Conservation (phyloP, 768 basidiomycete species). For the Tubosaeta sp. region DNA sequence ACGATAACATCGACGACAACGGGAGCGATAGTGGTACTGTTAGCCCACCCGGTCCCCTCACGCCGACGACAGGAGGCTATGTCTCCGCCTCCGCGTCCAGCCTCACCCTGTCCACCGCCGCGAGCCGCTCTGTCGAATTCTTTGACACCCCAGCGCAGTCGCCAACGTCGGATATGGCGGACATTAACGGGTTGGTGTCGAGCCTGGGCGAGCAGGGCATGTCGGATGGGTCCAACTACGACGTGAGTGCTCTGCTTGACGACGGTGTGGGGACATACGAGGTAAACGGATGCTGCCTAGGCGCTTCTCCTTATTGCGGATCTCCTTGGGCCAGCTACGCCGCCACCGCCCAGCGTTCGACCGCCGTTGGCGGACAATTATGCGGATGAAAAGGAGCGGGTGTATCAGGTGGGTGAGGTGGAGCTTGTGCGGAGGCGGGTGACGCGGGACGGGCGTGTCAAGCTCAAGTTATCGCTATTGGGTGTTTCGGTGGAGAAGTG, state of each 20-base stretch:
- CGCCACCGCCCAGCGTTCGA: conserved; percentile 7
- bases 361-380: conserved; percentile 6
- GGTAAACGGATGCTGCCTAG: conserved; percentile 34
- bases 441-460: conserved; percentile 61
- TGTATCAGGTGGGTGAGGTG: conserved; percentile 40
- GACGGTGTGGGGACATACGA: conserved; percentile 18
- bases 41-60: conserved; percentile 30
- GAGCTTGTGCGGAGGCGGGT: conserved; percentile 56
- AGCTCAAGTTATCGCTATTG: conserved; percentile 63
- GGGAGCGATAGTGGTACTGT: conserved; percentile 30
- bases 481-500: conserved; percentile 66
- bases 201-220: conserved; percentile 44
- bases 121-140: conserved; percentile 24
- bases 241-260: conserved; percentile 46
- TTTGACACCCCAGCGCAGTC: conserved; percentile 28
- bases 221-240: conserved; percentile 54
- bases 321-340: conserved; percentile 53
- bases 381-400: conserved; percentile 1
- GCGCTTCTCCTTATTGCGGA: conserved; percentile 57
- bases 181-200: conserved; percentile 60
- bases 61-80: conserved; percentile 26
- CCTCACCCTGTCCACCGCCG: conserved; percentile 23
- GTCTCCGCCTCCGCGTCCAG: conserved; percentile 23
- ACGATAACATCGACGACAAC: conserved; percentile 15
- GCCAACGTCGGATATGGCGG: conserved; percentile 40